Percentiles rank a stretch among this genome's conserved stretches.
Conservation (phyloP, 129 eudicot genomes). For the Glebionis coronaria region DNA sequence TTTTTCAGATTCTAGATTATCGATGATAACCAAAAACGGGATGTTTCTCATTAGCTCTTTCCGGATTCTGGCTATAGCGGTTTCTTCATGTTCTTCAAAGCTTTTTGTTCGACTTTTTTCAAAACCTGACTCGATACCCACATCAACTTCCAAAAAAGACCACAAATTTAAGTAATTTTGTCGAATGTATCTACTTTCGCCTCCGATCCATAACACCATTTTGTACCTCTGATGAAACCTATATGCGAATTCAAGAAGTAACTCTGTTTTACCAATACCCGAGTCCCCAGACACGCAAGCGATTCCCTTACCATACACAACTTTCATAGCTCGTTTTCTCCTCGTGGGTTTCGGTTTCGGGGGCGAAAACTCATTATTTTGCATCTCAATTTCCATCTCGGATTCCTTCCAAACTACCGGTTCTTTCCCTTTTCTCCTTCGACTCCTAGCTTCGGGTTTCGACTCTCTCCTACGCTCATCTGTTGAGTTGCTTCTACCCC, state of each 20-base stretch:
- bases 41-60: constrained; percentile 93
- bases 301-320: constrained; percentile 89
- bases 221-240: constrained; percentile 87
- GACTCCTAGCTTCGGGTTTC: constrained; percentile 37
- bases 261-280: constrained; percentile 95
- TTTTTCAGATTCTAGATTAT: constrained; percentile 88
- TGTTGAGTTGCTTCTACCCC: constrained; percentile 71
- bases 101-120: constrained; percentile 75
- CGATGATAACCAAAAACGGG: constrained; percentile 79
- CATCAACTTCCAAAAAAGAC: constrained; percentile 86
- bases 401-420: constrained; percentile 94
- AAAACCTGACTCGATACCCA: constrained; percentile 60
- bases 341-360: constrained; percentile 48
- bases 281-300: constrained; percentile 89
- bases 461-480: constrained; percentile 56
- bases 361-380: constrained; percentile 41
- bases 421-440: constrained; percentile 83
- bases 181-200: constrained; percentile 89
- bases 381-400: constrained; percentile 96
- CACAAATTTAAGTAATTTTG: constrained; percentile 86
- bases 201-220: constrained; percentile 98
- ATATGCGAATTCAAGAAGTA: constrained; percentile 88
- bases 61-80: constrained; percentile 78
- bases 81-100: constrained; percentile 98
- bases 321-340: constrained; percentile 61